phyloP scores from a whole-genome alignment of 805 yeast genomes.

The Komagataella phaffii region DNA sequence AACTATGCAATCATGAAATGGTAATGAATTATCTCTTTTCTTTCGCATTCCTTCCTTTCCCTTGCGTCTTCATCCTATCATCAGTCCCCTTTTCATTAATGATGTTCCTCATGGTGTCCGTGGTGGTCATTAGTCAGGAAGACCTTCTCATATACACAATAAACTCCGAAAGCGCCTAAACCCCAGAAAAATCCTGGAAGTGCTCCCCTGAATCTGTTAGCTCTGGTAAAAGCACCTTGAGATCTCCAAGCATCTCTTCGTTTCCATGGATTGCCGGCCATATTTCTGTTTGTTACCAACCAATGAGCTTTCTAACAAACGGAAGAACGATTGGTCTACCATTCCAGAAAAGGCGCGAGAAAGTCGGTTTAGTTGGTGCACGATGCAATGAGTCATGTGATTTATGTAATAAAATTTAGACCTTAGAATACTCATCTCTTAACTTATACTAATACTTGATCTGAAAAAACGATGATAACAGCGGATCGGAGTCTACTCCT shows the following conservation, averaged over 20 bases:
- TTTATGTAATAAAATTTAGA: no score
- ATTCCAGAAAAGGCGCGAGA: neutral
- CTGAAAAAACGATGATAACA: neutral
- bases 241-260: conserved; percentile 84
- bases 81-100: conserved; percentile 5
- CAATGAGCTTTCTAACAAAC: neutral
- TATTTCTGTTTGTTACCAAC: neutral
- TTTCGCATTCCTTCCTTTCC: neutral
- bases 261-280: neutral
- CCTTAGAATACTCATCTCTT: no score
- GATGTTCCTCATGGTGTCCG: conserved; percentile 11
- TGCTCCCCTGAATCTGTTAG: conserved; percentile 52
- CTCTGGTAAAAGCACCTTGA: conserved; percentile 66
- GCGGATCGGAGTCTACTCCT: neutral
- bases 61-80: neutral
- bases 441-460: neutral
- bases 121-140: conserved; percentile 21
- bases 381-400: neutral
- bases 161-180: conserved; percentile 57
- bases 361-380: neutral
- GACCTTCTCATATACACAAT: conserved; percentile 48
- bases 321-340: neutral
- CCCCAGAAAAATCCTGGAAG: conserved; percentile 79
- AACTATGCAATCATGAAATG: neutral
- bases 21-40: neutral